A percentile compares a stretch with the other conserved stretches of the same genome.
Conservation (phyloP, 768 basidiomycete genomes). For the Thelephora ganbajun region DNA sequence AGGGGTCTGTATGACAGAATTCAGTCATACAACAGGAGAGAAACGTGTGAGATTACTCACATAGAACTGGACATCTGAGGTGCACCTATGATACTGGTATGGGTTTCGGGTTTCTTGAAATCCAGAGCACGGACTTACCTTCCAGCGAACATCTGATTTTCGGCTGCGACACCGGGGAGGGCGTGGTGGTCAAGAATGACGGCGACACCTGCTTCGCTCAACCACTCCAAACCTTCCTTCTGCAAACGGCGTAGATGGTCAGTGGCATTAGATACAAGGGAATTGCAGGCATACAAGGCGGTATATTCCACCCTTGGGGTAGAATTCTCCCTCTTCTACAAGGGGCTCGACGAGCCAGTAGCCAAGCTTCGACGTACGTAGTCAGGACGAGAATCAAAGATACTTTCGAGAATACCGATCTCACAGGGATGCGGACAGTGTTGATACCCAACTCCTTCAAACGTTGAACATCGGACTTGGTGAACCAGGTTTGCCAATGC, state of each 20-base stretch:
- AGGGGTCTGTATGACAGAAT: conserved; percentile 30
- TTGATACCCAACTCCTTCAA: conserved; percentile 48
- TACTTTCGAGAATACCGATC: conserved; percentile 9
- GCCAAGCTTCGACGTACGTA: conserved; percentile 35
- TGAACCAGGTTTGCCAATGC: conserved; percentile 75
- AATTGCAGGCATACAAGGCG: conserved; percentile 34
- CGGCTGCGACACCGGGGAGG: conserved; percentile 51
- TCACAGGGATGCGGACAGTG: conserved; percentile 62
- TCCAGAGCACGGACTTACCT: conserved; percentile 22
- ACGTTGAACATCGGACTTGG: conserved; percentile 40
- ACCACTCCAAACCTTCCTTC: conserved; percentile 48
- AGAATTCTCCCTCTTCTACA: conserved; percentile 51
- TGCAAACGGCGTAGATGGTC: conserved; percentile 12
- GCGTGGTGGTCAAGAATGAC: conserved; percentile 63
- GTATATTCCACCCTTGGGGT: conserved; percentile 53
- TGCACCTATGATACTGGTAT: conserved; percentile 33
- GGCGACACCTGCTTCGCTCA: conserved; percentile 47
- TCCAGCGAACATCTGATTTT: conserved; percentile 56
- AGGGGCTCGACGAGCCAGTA: conserved; percentile 73
- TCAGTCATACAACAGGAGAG: conserved; percentile 1
- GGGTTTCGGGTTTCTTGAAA: not conserved
- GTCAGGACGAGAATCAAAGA: not conserved
- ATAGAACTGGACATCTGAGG: conserved; percentile 57
- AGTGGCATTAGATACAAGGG: not conserved
- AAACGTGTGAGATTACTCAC: conserved; percentile 21